A percentile compares a stretch with the other conserved stretches of the same genome.
These are phyloP conservation scores for Eucalyptus guilfoylei DNA, from an alignment of 345 rosid species.

Conservation along the genomic window DNA sequence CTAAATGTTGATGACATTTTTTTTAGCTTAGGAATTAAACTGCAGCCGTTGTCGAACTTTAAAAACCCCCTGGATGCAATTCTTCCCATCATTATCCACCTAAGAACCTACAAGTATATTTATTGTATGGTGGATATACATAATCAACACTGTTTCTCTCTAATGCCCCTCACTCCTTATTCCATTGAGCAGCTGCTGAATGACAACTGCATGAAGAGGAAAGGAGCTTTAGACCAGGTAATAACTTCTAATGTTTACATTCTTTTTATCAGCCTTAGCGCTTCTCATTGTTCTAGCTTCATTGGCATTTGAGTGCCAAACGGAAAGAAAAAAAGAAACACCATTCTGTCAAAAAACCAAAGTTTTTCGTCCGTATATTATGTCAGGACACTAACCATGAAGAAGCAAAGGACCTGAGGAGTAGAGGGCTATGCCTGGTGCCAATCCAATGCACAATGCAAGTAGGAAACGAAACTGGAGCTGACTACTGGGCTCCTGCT, in stretches of 20 bases:
- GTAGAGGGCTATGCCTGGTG: constrained; percentile 79
- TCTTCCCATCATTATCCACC: not conserved
- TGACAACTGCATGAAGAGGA: constrained; percentile 24
- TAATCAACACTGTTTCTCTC: not conserved
- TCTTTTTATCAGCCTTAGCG: not conserved
- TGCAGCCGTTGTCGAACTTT: not conserved
- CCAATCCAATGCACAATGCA: constrained; percentile 60
- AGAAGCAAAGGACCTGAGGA: constrained; percentile 41
- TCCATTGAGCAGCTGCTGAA: constrained; percentile 5
- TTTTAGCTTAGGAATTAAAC: not conserved
- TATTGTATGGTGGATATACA: not conserved
- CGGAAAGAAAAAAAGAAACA: not conserved
- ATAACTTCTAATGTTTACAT: not conserved
- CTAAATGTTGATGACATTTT: not conserved
- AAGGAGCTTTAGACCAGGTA: constrained; percentile 19
- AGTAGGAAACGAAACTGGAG: constrained; percentile 56
- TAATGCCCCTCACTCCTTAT: not conserved
- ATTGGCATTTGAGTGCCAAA: not conserved
- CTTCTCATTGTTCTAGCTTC: not conserved
- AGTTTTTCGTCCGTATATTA: not conserved
- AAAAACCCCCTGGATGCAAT: not conserved
- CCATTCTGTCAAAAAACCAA: not conserved
- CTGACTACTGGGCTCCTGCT: constrained; percentile 76
- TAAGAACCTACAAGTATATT: not conserved
- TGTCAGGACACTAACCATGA: not conserved